Conservation (phyloP, 768 basidiomycete species). For the Rhodotorula kratochvilovae region DNA sequence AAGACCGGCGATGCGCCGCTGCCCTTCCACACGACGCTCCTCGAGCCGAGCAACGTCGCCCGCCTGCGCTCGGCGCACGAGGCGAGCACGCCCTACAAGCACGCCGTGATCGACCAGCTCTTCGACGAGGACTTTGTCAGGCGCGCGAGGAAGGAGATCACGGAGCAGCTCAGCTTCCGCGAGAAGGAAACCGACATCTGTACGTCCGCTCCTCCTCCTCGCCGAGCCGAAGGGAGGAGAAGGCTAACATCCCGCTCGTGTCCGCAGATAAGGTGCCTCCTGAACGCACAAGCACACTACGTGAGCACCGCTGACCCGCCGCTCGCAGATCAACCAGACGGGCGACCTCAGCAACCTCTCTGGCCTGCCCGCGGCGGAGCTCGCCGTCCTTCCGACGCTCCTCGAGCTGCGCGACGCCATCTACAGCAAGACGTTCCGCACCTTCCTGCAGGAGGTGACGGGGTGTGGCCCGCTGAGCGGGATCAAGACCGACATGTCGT, state of each 20-base stretch:
- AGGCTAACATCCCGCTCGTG: neutral
- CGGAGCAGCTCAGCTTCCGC: slow-evolving; percentile 70
- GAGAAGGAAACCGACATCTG: slow-evolving; percentile 99
- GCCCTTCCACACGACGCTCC: slow-evolving; percentile 30
- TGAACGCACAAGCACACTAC: neutral
- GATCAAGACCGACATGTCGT: slow-evolving; percentile 88
- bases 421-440: slow-evolving; percentile 76
- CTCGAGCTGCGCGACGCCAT: slow-evolving; percentile 81
- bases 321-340: slow-evolving; percentile 80
- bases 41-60: slow-evolving; percentile 17
- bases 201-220: slow-evolving; percentile 59
- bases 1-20: slow-evolving; percentile 7
- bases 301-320: too few species aligned
- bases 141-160: slow-evolving; percentile 77
- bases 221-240: neutral
- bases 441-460: slow-evolving; percentile 77
- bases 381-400: slow-evolving; percentile 72
- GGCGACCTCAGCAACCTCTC: slow-evolving; percentile 91
- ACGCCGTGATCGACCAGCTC: slow-evolving; percentile 71
- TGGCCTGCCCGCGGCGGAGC: slow-evolving; percentile 71
- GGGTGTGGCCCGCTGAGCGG: slow-evolving; percentile 89
- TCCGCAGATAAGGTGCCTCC: slow-evolving; percentile 14
- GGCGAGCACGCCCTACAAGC: slow-evolving; percentile 44
- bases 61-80: slow-evolving; percentile 17
- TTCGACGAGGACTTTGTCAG: slow-evolving; percentile 77